phyloP scores from a whole-genome alignment of 2,329 filamentous ascomycete genomes.

The Monosporascus sp. region DNA sequence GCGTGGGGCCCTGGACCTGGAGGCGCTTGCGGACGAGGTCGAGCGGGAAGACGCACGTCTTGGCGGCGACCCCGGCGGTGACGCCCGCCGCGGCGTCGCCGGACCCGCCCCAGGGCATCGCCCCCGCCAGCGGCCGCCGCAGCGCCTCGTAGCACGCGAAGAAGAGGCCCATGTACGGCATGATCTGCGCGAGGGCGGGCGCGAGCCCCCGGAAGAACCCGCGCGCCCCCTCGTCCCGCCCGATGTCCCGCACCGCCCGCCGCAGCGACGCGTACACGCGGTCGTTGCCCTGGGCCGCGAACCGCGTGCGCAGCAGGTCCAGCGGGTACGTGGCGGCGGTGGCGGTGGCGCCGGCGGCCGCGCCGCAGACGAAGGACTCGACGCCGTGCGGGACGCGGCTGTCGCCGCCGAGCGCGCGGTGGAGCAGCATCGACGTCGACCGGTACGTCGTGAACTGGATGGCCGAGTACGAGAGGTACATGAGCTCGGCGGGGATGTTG shows the following conservation, averaged over 20 bases:
- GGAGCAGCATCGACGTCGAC: slow-evolving; percentile 62
- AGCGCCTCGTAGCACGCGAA: slow-evolving; percentile 84
- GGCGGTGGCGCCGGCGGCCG: slow-evolving; percentile 73
- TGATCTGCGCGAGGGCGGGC: slow-evolving; percentile 79
- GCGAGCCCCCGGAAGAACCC: slow-evolving; percentile 88
- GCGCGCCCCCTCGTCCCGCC: slow-evolving; percentile 62
- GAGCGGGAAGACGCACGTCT: slow-evolving; percentile 87
- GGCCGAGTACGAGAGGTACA: slow-evolving; percentile 88
- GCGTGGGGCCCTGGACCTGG: slow-evolving; percentile 90
- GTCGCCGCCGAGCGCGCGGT: slow-evolving; percentile 38
- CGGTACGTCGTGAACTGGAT: slow-evolving; percentile 89
- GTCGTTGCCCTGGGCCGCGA: slow-evolving; percentile 85
- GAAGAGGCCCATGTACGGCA: slow-evolving; percentile 96
- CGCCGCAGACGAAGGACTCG: slow-evolving; percentile 80
- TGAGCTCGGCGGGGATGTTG: slow-evolving; percentile 88
- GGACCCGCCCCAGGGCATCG: slow-evolving; percentile 63
- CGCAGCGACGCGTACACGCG: slow-evolving; percentile 72
- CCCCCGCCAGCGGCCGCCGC: slow-evolving; percentile 49
- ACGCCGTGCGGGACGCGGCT: slow-evolving; percentile 56
- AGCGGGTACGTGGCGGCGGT: slow-evolving; percentile 87
- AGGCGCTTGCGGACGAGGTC: slow-evolving; percentile 89
- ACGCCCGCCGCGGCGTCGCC: slow-evolving; percentile 82
- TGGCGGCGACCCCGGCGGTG: slow-evolving; percentile 72
- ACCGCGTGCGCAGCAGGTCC: slow-evolving; percentile 87
- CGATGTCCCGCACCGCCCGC: slow-evolving; percentile 67